A percentile compares a stretch with the other conserved stretches of the same genome.
phyloP scores from a whole-genome alignment of 345 rosid species.

The Carallia pectinifolia region DNA sequence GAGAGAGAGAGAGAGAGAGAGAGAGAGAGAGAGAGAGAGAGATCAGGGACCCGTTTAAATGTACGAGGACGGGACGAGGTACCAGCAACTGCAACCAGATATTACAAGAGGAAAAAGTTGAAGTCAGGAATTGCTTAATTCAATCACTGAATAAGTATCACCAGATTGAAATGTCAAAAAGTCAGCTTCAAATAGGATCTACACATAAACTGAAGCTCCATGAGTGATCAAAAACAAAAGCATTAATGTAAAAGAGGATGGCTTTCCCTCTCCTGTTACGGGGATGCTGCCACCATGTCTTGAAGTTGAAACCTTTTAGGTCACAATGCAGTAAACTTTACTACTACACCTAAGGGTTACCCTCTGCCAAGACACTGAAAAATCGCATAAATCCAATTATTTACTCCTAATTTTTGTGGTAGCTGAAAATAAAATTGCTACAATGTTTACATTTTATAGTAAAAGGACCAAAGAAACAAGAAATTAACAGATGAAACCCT shows the following conservation, averaged over 20 bases:
- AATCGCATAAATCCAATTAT: not conserved
- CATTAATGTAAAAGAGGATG: no score
- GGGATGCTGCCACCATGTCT: no score
- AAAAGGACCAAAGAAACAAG: not conserved
- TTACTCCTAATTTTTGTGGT: not conserved
- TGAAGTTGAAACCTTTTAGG: no score
- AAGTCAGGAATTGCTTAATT: not conserved
- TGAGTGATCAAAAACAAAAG: no score
- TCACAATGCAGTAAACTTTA: no score
- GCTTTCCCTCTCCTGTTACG: no score
- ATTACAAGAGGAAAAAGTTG: not conserved
- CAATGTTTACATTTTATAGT: no score
- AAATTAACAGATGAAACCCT: not conserved
- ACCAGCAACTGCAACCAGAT: conserved; percentile 71
- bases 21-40: not conserved
- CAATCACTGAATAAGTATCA: not conserved
- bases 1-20: not conserved
- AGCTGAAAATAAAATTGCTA: not conserved
- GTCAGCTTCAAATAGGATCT: no score
- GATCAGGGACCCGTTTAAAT: conserved; percentile 56
- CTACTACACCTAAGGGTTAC: no score
- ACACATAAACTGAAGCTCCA: not conserved
- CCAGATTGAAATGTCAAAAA: not conserved
- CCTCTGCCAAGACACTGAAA: not conserved
- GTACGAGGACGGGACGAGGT: conserved; percentile 78